Evolutionary conservation across 345 rosid species (phyloP), one percentile per base, ranked within the genome.

Genomic region (Punica granatum): DNA sequence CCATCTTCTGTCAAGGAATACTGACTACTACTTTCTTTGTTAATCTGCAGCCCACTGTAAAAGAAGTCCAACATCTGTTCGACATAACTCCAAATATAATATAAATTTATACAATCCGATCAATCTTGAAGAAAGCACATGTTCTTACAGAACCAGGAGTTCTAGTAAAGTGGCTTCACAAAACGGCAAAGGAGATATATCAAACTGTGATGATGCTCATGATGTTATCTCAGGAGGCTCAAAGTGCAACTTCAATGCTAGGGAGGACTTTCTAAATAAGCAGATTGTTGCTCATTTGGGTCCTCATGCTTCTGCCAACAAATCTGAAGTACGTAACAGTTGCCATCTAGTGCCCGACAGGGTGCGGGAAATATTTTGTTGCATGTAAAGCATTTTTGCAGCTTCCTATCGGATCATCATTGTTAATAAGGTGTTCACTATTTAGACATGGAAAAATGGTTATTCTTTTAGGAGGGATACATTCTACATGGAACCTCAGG

Each of bases 91-190:
- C 59, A 83, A 79, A 65, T 67, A 74, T 70, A 78, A 68, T 15
- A 70, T 49, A 75, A 79, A 78, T 66, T 79, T 74, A 64, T 74
- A 68, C 66, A 75, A 66, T 74, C 80, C 73, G 43, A 71, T 77
- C 65, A 85, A 82, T 76, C 61, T 80, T 77, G 92, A 89, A 82
- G 92, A 94, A 75, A 86, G 85, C 79, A 73, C 81, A 60, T 77
- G 86, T 77, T 85, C 96, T 39, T 61, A 73, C 81, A 84, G 84
- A 72, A 77, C 83, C 35, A 49, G 44, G 64, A 73, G 76, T 78
- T 80, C 75, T 69, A 46, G 23, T 37, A 75, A 67, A 70, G 65
- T 69, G 65, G 78, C 63, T 34, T 75, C 75, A 75, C 78, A 74
- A 72, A 73, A 61, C 72, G 80, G 72, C 44, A 79, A 79, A 51